Percentiles rank a stretch among this genome's conserved stretches.
phyloP scores from a whole-genome alignment of 2,329 filamentous ascomycete genomes.

The Metarhizium rileyi region DNA sequence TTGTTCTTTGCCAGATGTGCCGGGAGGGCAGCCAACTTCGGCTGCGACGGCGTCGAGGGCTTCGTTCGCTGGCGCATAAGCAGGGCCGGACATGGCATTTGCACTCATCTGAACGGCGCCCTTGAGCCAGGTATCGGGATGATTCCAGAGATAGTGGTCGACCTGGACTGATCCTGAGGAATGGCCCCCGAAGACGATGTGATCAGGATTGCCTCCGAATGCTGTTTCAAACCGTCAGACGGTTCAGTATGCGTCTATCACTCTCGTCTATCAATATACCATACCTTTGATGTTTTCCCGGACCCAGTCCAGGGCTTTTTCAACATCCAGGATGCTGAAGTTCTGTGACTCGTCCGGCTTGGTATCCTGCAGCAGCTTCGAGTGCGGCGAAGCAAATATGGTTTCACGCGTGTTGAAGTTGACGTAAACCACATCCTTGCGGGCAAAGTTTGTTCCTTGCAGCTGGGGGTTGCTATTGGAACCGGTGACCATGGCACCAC shows the following conservation, averaged over 20 bases:
- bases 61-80: slow-evolving; percentile 25
- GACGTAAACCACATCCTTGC: slow-evolving; percentile 26
- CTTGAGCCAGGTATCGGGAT: slow-evolving; percentile 26
- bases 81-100: slow-evolving; percentile 30
- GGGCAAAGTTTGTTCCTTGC: slow-evolving; percentile 25
- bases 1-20: slow-evolving; percentile 16
- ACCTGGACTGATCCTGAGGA: slow-evolving; percentile 27
- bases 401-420: slow-evolving; percentile 32
- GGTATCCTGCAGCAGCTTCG: slow-evolving; percentile 21
- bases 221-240: slow-evolving; percentile 13
- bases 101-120: slow-evolving; percentile 32
- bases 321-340: not conserved
- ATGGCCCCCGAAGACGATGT: slow-evolving; percentile 34
- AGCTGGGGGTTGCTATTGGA: slow-evolving; percentile 29
- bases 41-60: slow-evolving; percentile 26
- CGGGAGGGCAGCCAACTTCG: slow-evolving; percentile 24
- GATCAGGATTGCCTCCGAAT: slow-evolving; percentile 34
- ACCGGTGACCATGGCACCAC: slow-evolving; percentile 21
- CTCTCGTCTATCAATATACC: too few species aligned
- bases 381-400: slow-evolving; percentile 34
- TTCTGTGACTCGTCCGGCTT: not conserved
- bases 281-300: not conserved
- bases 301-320: not conserved
- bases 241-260: not conserved
- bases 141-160: slow-evolving; percentile 33